Percentiles rank a stretch among this genome's conserved stretches.
These are phyloP conservation scores for Komagataella pastoris DNA, from an alignment of 805 yeast species.

Conservation along the genomic window DNA sequence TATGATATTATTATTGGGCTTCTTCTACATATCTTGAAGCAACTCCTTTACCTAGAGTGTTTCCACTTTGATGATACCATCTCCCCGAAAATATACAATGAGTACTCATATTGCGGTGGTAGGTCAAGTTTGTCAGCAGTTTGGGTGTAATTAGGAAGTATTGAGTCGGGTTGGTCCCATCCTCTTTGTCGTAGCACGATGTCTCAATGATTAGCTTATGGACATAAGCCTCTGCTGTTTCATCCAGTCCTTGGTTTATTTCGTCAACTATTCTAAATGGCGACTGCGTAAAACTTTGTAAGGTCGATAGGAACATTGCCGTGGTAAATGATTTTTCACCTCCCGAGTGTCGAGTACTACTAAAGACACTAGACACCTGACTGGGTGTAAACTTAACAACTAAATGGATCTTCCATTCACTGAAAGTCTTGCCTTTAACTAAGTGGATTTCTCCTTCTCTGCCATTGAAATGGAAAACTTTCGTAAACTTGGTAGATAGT, in stretches of 20 bases:
- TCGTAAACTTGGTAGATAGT: constrained; percentile 54
- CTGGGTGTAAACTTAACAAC: constrained; percentile 75
- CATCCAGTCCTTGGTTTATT: constrained; percentile 98
- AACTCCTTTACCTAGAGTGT: background rate
- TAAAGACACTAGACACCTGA: constrained; percentile 56
- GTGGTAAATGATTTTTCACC: constrained; percentile 97
- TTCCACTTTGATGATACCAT: constrained; percentile 6
- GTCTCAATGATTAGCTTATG: constrained; percentile 77
- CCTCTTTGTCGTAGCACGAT: constrained; percentile 39
- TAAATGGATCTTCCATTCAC: constrained; percentile 77
- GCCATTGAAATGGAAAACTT: constrained; percentile 60
- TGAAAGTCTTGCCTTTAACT: constrained; percentile 34
- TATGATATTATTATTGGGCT: background rate
- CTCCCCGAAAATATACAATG: constrained; percentile 66
- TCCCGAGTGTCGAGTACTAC: constrained; percentile 89
- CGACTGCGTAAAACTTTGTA: constrained; percentile 78
- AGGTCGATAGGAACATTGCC: constrained; percentile 75
- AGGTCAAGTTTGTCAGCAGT: constrained; percentile 61
- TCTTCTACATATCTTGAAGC: background rate
- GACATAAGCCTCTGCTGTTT: constrained; percentile 76
- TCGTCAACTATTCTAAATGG: constrained; percentile 96
- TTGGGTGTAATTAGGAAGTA: constrained; percentile 92
- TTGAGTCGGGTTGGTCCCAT: constrained; percentile 32
- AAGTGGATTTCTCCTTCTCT: constrained; percentile 75
- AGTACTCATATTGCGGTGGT: constrained; percentile 68